Evolutionary conservation across 768 basidiomycete species (phyloP).

Genomic region (Naganishia friedmannii): DNA sequence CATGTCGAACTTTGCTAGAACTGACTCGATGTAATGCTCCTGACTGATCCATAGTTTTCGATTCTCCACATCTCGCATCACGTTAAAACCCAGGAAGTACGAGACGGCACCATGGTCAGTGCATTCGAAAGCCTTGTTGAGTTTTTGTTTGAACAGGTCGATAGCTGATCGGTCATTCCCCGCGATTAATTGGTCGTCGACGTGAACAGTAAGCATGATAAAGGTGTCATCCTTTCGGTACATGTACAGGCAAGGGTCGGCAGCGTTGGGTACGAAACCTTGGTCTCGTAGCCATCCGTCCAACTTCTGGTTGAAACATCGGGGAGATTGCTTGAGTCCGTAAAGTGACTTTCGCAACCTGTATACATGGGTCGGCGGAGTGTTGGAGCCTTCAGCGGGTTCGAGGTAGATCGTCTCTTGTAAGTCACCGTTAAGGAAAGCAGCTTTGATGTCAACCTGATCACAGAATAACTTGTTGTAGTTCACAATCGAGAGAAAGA

Average conservation of each 20-base stretch:
- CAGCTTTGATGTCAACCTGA: no score
- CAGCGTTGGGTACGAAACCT: conserved; percentile 11
- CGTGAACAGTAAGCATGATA: conserved; percentile 28
- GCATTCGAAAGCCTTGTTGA: conserved; percentile 21
- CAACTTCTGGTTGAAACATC: conserved; percentile 3
- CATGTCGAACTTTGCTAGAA: no score
- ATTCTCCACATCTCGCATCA: conserved; percentile 12
- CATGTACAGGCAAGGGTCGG: conserved; percentile 32
- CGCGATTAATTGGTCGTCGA: conserved; percentile 35
- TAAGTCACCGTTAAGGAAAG: no score
- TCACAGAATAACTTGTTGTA: no score
- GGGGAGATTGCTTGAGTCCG: conserved; percentile 4
- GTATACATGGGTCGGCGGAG: no score
- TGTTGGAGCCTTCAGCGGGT: no score
- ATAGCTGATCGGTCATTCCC: conserved; percentile 11
- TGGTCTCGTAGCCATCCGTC: background rate
- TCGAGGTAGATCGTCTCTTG: no score
- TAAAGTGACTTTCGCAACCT: no score
- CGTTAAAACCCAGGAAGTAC: conserved; percentile 7
- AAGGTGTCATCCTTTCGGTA: background rate
- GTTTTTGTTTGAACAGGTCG: conserved; percentile 6
- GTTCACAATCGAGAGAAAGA: no score
- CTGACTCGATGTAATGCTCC: conserved; percentile 33
- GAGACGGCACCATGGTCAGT: background rate
- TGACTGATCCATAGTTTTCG: conserved; percentile 28